A percentile compares a stretch with the other conserved stretches of the same genome.
Evolutionary conservation across 495 filamentous ascomycete species (phyloP).

Genomic region (Bacidia rubella): DNA sequence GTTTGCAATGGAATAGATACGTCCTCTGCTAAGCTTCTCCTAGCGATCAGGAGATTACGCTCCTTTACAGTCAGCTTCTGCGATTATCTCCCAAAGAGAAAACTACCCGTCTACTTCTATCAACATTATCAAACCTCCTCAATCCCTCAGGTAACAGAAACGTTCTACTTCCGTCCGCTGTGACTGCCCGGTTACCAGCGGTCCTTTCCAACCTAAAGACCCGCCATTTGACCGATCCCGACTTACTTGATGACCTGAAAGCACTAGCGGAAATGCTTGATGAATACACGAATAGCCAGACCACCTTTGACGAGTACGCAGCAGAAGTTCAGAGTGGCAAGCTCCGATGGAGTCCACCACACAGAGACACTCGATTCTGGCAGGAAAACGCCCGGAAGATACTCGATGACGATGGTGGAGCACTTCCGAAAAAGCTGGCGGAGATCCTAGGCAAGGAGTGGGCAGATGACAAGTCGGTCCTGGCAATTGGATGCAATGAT

Average conservation of each 20-base stretch:
- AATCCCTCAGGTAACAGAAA: constrained; percentile 49
- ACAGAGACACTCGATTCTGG: constrained; percentile 86
- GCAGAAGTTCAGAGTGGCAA: constrained; percentile 80
- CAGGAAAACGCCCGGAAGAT: constrained; percentile 88
- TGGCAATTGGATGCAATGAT: constrained; percentile 94
- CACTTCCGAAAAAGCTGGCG: constrained; percentile 66
- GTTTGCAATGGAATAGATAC: not conserved
- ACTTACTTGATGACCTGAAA: constrained; percentile 76
- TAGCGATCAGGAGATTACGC: constrained; percentile 84
- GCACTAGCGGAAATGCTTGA: constrained; percentile 66
- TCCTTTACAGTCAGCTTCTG: constrained; percentile 79
- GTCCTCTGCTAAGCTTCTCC: constrained; percentile 14
- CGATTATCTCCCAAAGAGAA: constrained; percentile 94
- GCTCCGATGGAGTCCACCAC: constrained; percentile 88
- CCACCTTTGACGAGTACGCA: constrained; percentile 91
- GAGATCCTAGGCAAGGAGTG: constrained; percentile 76
- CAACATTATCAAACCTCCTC: constrained; percentile 78
- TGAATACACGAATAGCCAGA: constrained; percentile 91
- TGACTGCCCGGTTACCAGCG: constrained; percentile 67
- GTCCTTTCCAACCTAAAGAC: constrained; percentile 66
- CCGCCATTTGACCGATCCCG: constrained; percentile 77
- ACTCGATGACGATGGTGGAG: constrained; percentile 68
- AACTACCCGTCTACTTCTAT: constrained; percentile 80
- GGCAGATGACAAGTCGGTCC: constrained; percentile 88
- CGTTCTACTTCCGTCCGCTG: constrained; percentile 67